Evolutionary conservation across 2,329 filamentous ascomycete species (phyloP).

Genomic region (Ampelomyces quisqualis): DNA sequence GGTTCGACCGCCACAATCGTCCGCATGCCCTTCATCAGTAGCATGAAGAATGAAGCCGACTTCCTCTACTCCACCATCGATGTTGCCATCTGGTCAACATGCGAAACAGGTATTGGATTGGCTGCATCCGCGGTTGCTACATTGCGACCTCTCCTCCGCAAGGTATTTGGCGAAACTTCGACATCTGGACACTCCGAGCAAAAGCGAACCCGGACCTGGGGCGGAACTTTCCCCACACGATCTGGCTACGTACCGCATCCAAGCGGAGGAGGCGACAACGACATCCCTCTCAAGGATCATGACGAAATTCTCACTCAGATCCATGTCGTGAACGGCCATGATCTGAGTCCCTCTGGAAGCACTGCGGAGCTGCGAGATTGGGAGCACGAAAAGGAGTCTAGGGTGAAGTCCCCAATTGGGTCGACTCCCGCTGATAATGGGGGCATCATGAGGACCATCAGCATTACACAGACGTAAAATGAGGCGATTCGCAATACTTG

Average conservation of each 20-base stretch:
- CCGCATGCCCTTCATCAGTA: conserved; percentile 14
- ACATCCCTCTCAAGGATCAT: conserved; percentile 11
- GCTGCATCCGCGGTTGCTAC: conserved; percentile 17
- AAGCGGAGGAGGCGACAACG: conserved; percentile 11
- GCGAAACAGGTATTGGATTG: conserved; percentile 18
- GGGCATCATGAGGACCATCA: conserved; percentile 1
- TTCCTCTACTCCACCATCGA: conserved; percentile 18
- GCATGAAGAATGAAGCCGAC: conserved; percentile 13
- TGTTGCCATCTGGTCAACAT: conserved; percentile 19
- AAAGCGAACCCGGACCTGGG: conserved; percentile 16
- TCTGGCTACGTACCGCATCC: conserved; percentile 14
- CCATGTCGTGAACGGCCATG: conserved; percentile 4
- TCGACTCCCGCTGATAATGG: neutral
- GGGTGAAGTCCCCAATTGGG: neutral
- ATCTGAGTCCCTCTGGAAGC: conserved; percentile 13
- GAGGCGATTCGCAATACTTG: too few relatives aligned
- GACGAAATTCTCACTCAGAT: conserved; percentile 8
- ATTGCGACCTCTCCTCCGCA: conserved; percentile 15
- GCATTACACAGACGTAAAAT: neutral
- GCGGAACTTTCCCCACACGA: conserved; percentile 8
- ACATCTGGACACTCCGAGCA: conserved; percentile 10
- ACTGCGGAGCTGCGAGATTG: conserved; percentile 13
- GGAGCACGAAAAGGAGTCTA: conserved; percentile 5
- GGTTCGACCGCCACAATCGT: conserved; percentile 17
- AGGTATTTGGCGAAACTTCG: conserved; percentile 15